Percentiles rank a stretch among this genome's conserved stretches.
Conservation (phyloP, 2,329 filamentous ascomycete species). For the Pyricularia grisea region DNA sequence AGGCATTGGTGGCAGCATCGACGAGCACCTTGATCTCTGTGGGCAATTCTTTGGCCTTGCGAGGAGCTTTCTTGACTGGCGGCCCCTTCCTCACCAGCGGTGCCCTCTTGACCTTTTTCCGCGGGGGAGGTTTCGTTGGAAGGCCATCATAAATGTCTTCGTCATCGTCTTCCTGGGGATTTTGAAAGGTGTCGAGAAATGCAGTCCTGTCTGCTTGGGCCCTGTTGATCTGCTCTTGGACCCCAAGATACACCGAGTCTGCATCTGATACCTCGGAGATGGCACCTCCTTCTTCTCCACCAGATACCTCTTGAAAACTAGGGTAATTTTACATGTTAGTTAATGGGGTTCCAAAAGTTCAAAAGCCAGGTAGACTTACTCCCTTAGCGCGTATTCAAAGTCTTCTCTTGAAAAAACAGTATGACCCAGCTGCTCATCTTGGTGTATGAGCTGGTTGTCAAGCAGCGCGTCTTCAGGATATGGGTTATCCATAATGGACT, state of each 20-base stretch:
- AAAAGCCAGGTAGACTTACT: background rate
- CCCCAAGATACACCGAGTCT: slow-evolving; percentile 31
- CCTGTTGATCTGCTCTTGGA: slow-evolving; percentile 26
- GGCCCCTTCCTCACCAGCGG: slow-evolving; percentile 6
- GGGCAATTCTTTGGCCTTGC: slow-evolving; percentile 57
- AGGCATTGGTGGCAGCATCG: slow-evolving; percentile 57
- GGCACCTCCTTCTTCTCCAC: background rate
- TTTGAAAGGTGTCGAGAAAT: slow-evolving; percentile 13
- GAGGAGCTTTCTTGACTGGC: slow-evolving; percentile 30
- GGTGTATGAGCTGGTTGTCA: background rate
- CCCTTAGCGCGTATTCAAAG: background rate
- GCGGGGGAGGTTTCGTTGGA: slow-evolving; percentile 17
- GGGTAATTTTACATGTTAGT: background rate
- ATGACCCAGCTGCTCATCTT: background rate
- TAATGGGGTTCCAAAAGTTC: background rate
- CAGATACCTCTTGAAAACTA: background rate
- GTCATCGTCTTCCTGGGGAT: background rate
- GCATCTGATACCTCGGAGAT: slow-evolving; percentile 21
- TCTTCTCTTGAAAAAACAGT: background rate
- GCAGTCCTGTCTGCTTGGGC: slow-evolving; percentile 25
- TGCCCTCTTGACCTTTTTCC: slow-evolving; percentile 6
- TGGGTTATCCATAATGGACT: background rate
- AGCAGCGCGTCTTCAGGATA: background rate
- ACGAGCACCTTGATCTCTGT: slow-evolving; percentile 63
- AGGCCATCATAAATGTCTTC: background rate